Evolutionary conservation across 2,329 filamentous ascomycete species (phyloP).

Genomic region (Chaetomium olivaceum): DNA sequence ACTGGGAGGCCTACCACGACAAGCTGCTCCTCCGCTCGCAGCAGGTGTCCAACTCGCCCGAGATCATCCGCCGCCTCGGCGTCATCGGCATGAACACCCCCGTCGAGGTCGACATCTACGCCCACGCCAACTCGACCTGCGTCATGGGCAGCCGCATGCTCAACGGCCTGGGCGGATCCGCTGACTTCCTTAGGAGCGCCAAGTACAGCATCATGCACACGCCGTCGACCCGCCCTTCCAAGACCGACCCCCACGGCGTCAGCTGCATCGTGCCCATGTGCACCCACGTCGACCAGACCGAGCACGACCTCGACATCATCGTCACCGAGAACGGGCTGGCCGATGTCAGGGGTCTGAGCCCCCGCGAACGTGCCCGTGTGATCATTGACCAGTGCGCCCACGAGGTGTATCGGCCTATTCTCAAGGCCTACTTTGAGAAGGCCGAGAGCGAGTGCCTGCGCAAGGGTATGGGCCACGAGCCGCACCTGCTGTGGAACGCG

Average conservation of each 20-base stretch:
- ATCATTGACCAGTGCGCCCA: conserved; percentile 88
- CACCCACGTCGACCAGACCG: conserved; percentile 89
- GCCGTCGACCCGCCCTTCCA: conserved; percentile 75
- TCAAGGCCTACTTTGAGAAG: conserved; percentile 79
- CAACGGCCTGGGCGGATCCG: conserved; percentile 79
- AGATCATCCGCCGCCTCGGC: conserved; percentile 84
- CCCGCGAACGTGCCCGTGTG: conserved; percentile 76
- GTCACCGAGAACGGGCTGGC: conserved; percentile 77
- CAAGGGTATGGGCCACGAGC: conserved; percentile 89
- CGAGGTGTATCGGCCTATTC: conserved; percentile 79
- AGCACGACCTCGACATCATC: conserved; percentile 88
- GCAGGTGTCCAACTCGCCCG: conserved; percentile 83
- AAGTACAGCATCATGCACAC: conserved; percentile 96
- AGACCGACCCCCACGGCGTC: conserved; percentile 79
- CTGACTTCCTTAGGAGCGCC: conserved; percentile 75
- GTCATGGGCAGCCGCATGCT: conserved; percentile 88
- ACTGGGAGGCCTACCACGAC: conserved; percentile 76
- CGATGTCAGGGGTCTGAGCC: conserved; percentile 78
- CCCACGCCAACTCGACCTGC: conserved; percentile 86
- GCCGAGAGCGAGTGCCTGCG: conserved; percentile 82
- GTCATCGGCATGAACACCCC: conserved; percentile 95
- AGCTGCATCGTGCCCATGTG: conserved; percentile 92
- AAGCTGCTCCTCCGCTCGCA: conserved; percentile 87
- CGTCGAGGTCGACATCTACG: conserved; percentile 92
- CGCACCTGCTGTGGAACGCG: conserved; percentile 79